Base-by-base conservation (phyloP, 1,284 basidiomycete genomes). In the Cystobasidiaceae sp. region DNA sequence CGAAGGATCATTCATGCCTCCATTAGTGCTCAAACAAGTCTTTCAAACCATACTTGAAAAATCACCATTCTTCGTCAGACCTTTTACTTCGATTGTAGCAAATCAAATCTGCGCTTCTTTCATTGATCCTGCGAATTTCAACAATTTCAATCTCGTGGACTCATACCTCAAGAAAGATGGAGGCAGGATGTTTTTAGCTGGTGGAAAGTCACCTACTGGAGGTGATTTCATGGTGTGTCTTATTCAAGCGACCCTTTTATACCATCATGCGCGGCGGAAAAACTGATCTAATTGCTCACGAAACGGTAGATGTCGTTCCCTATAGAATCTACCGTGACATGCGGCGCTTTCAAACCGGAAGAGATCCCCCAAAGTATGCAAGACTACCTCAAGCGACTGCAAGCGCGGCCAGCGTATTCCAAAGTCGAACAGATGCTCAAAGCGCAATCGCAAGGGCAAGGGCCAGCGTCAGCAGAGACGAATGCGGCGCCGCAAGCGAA, bases 171-270 rank as follows among this genome's bases (percentile, higher is more conserved):
- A 19, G 9, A 64, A 64, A 33, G 52, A 64, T 49, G 61, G 61
- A 33, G 61, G 61, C 6, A 54, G 61, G 41, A 37, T 32, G 23
- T 64, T 27, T 17, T 51, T 64, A 45, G 61, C 61, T 55, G 61
- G 61, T 32, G 61, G 51, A 13, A 44, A 19, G 7, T 43, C 55
- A 19, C 61, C 61, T 23, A 64, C 61, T 13, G 61, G 51, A 33
- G 61, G 61, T 28, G 61, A 64, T 56, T 64, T 64, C 61, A 64
- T 64, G 61, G 61, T 64, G 30, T 13, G 61, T 44, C n/a, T n/a
- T n/a, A n/a, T n/a, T n/a, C n/a, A n/a, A n/a, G n/a, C n/a, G n/a
- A n/a, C n/a, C n/a, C n/a, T n/a, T n/a, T n/a, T n/a, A n/a, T n/a
- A n/a, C n/a, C n/a, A n/a, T n/a, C n/a, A n/a, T n/a, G n/a, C n/a